Percentiles rank a stretch among this genome's conserved stretches.
These are phyloP conservation scores for Trametes gibbosa DNA, from an alignment of 768 basidiomycete species.

Conservation along the genomic window DNA sequence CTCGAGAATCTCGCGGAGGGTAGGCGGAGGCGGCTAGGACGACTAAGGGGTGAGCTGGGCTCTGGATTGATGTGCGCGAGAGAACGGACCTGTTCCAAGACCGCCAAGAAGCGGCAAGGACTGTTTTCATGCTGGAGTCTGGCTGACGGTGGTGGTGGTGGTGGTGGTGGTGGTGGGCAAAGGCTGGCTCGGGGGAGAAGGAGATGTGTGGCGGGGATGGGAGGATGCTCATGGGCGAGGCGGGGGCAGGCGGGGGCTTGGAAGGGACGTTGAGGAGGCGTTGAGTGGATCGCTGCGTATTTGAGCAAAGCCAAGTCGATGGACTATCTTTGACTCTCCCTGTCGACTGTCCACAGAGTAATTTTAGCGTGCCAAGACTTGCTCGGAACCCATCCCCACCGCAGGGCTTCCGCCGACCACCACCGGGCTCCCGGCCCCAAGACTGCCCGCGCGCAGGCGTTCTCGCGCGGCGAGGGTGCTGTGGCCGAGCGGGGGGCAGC, in stretches of 20 bases:
- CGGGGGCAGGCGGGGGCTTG: neutral
- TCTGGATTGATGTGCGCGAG: too few species aligned
- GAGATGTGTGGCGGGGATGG: conserved; percentile 25
- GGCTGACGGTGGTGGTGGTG: conserved; percentile 1
- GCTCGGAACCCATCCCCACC: conserved; percentile 22
- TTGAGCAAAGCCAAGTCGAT: conserved; percentile 46
- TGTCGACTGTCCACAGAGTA: conserved; percentile 30
- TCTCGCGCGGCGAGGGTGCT: neutral
- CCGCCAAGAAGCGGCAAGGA: conserved; percentile 45
- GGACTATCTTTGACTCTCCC: conserved; percentile 43
- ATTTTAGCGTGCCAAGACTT: conserved; percentile 43
- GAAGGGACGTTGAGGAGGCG: conserved; percentile 18
- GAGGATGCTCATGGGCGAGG: conserved; percentile 27
- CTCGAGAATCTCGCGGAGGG: conserved; percentile 78
- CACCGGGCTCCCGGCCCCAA: neutral
- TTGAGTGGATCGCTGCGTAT: conserved; percentile 24
- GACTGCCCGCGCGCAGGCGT: neutral
- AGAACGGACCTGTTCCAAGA: conserved; percentile 44
- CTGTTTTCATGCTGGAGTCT: conserved; percentile 28
- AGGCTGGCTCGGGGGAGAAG: conserved; percentile 17
- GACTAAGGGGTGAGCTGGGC: neutral
- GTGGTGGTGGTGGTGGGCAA: conserved; percentile 7
- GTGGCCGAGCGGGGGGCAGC: neutral
- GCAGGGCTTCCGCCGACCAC: conserved; percentile 7
- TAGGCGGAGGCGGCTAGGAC: conserved; percentile 72